Evolutionary conservation across 176 grass and related monocot species (phyloP), one percentile per base, ranked within the genome.

Genomic region (Luzula sylvatica): DNA sequence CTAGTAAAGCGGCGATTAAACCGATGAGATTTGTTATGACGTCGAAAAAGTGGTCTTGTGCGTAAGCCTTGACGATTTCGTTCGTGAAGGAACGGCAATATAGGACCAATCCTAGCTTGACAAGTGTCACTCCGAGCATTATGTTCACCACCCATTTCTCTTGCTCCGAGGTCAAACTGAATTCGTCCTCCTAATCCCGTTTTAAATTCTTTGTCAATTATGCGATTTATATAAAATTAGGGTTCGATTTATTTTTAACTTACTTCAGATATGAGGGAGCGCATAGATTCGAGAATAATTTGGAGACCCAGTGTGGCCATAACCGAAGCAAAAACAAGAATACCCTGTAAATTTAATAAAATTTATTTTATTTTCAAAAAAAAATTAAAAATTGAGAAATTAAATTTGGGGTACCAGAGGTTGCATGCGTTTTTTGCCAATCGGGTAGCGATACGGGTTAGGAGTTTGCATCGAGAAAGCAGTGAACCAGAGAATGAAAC

Each of bases 241-340:
- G 13, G 25, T 43, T 26, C 23, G 30, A 32, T 32, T 4, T 32
- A 32, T 35, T 0, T 35, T 6, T 64, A 3, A 6, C 59, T 64
- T 64, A 64, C 59, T 46, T 64, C 59, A 49, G 49, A 61, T 12
- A 5, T 46, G 44, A 93, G 64, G 12, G 77, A 83, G 50, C 78
- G 82, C 4, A 65, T 20, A 23, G 89, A 95, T 82, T 95, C 89
- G 42, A 95, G 62, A 35, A 95, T 88, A 47, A 95, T 98, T 61
- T 95, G 89, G 38, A 98, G 84, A 56, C 92, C 92, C 49, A 98
- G 74, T 53, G 92, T 98, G 70, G 92, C 92, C 92, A 98, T 98
- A 62, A 98, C 92, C 71, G 92, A 98, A 50, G 92, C 85, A 69
- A 98, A 98, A 51, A 98, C 92, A 74, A 98, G 92, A 50, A 98